Base-by-base conservation (phyloP, 345 rosid species). In the Carallia brachiata region DNA sequence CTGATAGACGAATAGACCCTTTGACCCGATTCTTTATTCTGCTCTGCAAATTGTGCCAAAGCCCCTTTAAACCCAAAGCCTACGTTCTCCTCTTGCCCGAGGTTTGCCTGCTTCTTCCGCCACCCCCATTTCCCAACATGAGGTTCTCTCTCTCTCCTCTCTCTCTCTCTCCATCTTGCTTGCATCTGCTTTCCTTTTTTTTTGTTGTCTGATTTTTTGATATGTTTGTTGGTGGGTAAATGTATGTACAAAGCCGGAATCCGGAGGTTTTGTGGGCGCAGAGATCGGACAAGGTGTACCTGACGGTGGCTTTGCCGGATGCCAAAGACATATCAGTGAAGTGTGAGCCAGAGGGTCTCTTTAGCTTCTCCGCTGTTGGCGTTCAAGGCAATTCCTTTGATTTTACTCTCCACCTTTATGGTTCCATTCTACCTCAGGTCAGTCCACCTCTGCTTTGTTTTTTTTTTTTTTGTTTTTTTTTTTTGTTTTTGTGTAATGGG, bases 231-330 rank as follows among this genome's bases (percentile, higher is more conserved):
- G 36, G 61, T 30, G 17, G 50, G 50, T 44, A 12, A 28, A 39
- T 39, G 23, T 23, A 19, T 16, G 34, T 13, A 5, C 48, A 74
- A 74, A 90, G 97, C 80, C 97, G 90, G 64, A 86, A 92, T 32
- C 97, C 97, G 1, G 97, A 95, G 82, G 97, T 92, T 75, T 91
- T 95, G 56, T 92, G 97, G 97, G 97, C 99, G 64, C 97, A 95
- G 78, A 83, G 93, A 70, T 92, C 97, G 7, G 97, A 89, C 65
- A 95, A 83, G 73, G 90, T 92, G 15, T 85, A 89, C 79, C 71
- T 95, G 39, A 95, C 97, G 1, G 76, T 95, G 1, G 83, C 97
- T 37, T 82, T 95, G 62, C 97, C 99, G 17, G 99, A 95, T 61
- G 97, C 97, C 1, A 90, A 78, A 58, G 87, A 87, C 32, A 77